Evolutionary conservation across 768 basidiomycete species (phyloP), one percentile per base, ranked within the genome.

Genomic region (Leccinum uliginosum): DNA sequence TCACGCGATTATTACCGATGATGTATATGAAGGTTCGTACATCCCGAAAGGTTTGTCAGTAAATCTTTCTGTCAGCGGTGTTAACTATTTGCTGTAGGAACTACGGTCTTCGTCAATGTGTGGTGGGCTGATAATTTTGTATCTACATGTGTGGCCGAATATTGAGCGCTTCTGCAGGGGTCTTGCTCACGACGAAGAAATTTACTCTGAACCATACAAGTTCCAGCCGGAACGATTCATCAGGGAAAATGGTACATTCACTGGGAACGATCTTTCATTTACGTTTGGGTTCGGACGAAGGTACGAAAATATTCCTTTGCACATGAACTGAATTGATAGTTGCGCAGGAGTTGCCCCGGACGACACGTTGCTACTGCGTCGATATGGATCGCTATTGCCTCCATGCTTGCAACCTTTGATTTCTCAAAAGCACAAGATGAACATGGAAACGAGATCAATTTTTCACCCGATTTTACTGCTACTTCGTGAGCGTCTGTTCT

Each of bases 201-300:
- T 70, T 5, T 82, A 77, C 53, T 58, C 69, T 2, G 61, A 78
- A 43, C 78, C 81, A 4, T 62, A 72, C 6, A 60, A 62, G 11
- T 82, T 79, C 61, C 59, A 62, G 1, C 81, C 79, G 11, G 73
- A 74, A 19, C 70, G 79, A 12, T 81, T 73, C 47, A 1, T 69
- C 1, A 60, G 47, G 27, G 53, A 58, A 12, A 55, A 70, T 46
- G 68, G 59, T 17, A 51, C 57, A 4, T 58, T 62, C 26, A 53
- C n/a, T 6, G 57, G 56, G 7, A 34, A 19, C 6, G 58, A 59
- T 2, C n/a, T 2, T 30, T 38, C 61, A 4, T 51, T 60, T n/a
- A 38, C 54, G 6, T 69, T 69, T 12, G 68, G 66, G n/a, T 66
- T 62, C 11, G 66, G 69, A 40, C 60, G 67, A 59, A 67, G 68